Evolutionary conservation across 2,329 filamentous ascomycete genomes (phyloP).

Genomic region (Pseudocercospora musae): DNA sequence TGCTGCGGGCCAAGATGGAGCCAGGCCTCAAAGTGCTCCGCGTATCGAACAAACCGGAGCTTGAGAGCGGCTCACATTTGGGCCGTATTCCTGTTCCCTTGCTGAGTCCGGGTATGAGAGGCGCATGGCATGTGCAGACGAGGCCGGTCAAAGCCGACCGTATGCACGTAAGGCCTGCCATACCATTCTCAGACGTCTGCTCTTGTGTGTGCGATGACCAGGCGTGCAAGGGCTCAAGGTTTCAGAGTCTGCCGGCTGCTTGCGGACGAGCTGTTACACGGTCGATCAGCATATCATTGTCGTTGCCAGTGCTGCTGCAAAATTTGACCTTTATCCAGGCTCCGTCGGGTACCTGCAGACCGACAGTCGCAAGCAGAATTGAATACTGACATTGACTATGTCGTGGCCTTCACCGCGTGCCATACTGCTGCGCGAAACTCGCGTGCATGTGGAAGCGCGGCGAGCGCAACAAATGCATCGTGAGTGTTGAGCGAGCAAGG

Average conservation of each 20-base stretch:
- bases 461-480: background rate
- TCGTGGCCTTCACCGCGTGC: background rate
- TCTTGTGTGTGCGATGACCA: background rate
- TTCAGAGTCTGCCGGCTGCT: background rate
- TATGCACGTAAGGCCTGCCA: background rate
- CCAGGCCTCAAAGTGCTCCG: background rate
- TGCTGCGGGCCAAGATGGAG: background rate
- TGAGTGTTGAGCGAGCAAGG: background rate
- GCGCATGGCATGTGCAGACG: background rate
- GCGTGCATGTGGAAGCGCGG: background rate
- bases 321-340: background rate
- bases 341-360: slow-evolving; percentile 12
- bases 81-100: background rate
- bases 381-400: background rate
- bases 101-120: background rate
- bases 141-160: background rate
- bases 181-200: background rate
- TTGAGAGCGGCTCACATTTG: background rate
- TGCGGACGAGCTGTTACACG: background rate
- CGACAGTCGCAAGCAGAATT: background rate
- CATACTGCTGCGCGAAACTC: background rate
- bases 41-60: background rate
- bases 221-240: background rate
- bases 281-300: background rate
- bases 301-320: background rate